These are phyloP conservation scores for Globisporangium rhizosaccharum DNA, from an alignment of 352 stramenopile species.

Conservation along the genomic window DNA sequence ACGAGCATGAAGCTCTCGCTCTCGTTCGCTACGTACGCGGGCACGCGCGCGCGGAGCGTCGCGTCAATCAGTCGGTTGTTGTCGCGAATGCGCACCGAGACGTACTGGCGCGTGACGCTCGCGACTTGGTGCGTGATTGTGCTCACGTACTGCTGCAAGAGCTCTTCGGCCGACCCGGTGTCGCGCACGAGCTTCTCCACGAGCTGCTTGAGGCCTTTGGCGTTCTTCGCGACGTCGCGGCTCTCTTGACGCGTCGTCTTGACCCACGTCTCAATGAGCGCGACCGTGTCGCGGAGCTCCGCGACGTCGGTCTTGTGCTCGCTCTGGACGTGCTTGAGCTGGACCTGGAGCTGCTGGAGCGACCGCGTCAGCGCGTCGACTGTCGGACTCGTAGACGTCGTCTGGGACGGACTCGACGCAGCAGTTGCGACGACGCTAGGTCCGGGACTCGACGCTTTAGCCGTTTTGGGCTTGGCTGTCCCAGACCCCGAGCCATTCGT, in stretches of 20 bases:
- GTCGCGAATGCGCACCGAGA: slow-evolving; percentile 73
- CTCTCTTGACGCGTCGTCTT: slow-evolving; percentile 39
- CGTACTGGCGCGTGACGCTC: slow-evolving; percentile 75
- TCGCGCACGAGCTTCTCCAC: slow-evolving; percentile 77
- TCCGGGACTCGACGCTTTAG: not conserved
- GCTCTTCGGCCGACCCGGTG: slow-evolving; percentile 54
- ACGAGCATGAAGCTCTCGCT: slow-evolving; percentile 66
- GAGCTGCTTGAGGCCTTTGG: slow-evolving; percentile 61
- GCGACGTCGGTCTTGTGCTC: slow-evolving; percentile 30
- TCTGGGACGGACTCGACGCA: not conserved
- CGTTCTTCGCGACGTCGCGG: slow-evolving; percentile 35
- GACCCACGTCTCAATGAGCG: slow-evolving; percentile 35
- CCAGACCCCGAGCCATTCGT: not conserved
- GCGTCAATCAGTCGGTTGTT: slow-evolving; percentile 79
- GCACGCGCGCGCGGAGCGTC: slow-evolving; percentile 61
- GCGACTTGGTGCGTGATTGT: slow-evolving; percentile 83
- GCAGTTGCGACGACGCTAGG: not conserved
- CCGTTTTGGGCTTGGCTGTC: slow-evolving; percentile 9
- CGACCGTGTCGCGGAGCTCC: slow-evolving; percentile 31
- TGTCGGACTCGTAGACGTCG: not conserved
- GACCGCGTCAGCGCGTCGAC: slow-evolving; percentile 14
- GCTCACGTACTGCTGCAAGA: slow-evolving; percentile 80
- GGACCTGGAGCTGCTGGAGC: slow-evolving; percentile 27
- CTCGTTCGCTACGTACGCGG: slow-evolving; percentile 63
- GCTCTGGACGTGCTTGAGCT: slow-evolving; percentile 33